Evolutionary conservation across 371 early-diverging fungal species (phyloP), one percentile per base, ranked within the genome.

Genomic region (Apophysomyces elegans): DNA sequence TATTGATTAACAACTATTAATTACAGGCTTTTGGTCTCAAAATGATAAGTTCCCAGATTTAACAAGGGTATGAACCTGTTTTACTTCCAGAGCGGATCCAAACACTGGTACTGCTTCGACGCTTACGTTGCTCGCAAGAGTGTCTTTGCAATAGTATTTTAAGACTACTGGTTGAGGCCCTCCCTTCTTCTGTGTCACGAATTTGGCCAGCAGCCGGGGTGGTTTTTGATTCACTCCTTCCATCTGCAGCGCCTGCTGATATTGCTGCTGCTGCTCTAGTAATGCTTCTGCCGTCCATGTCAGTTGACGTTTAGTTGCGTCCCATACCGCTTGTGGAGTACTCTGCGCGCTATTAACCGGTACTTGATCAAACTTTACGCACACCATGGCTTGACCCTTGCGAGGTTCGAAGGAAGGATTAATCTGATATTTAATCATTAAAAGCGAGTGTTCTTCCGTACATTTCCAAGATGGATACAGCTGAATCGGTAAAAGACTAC

Each of bases 251-350:
- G 21, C 5, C 63, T 56, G 63, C 9, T 39, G 35, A 7, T 50
- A 32, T 16, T 61, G 59, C 7, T 56, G 63, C 9, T 39, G 35
- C 12, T 50, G 38, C 13, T 61, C 62, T 7, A 60, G 4, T 2
- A 65, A 14, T 8, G 39, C 63, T 3, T 63, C 63, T 5, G 58
- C 56, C 12, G 54, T 46, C 72, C 72, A 72, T 5, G 72, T 72
- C 38, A 72, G 58, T 21, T 46, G 58, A 13, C 54, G 36, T 37
- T 68, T 64, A 13, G 36, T 58, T 2, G 59, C 38, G 56, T 72
- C 68, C 72, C 72, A 72, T 14, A 61, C 21, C 7, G 68, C 72
- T 47, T 72, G 65, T 5, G 72, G 72, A 12, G 72, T 68, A 46
- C 72, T 72, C 56, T 72, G 72, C 1, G 62, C 72, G 13, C 59